Evolutionary conservation across 2,329 filamentous ascomycete species (phyloP).

Genomic region (Blastomyces parvus): DNA sequence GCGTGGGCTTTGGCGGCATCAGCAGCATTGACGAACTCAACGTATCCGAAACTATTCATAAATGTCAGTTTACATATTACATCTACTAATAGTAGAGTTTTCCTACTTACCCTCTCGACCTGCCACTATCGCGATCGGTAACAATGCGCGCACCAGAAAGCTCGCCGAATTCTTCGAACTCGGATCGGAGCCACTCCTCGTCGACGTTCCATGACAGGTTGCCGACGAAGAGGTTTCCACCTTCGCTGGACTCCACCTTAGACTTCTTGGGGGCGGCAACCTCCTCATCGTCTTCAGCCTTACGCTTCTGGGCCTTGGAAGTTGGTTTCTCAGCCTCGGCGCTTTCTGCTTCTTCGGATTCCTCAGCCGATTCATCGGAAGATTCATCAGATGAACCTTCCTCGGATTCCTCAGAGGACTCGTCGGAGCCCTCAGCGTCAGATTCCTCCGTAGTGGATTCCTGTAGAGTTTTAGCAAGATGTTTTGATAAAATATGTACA

Average conservation of each 20-base stretch:
- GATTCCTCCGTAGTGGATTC: slow-evolving; percentile 11
- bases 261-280: slow-evolving; percentile 47
- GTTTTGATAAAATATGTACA: slow-evolving; percentile 13
- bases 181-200: slow-evolving; percentile 67
- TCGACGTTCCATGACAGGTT: slow-evolving; percentile 87
- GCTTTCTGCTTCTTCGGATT: slow-evolving; percentile 20
- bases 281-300: slow-evolving; percentile 38
- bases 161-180: slow-evolving; percentile 72
- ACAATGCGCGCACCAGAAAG: slow-evolving; percentile 68
- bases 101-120: slow-evolving; percentile 63
- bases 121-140: slow-evolving; percentile 68
- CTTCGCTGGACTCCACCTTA: slow-evolving; percentile 46
- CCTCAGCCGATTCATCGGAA: slow-evolving; percentile 25
- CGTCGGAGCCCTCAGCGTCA: neutral
- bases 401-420: neutral
- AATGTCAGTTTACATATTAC: slow-evolving; percentile 19
- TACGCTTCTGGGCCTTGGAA: slow-evolving; percentile 36
- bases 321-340: slow-evolving; percentile 21
- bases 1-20: slow-evolving; percentile 63
- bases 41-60: slow-evolving; percentile 63
- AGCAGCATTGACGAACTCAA: slow-evolving; percentile 65
- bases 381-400: slow-evolving; percentile 21
- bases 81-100: slow-evolving; percentile 5
- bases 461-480: slow-evolving; percentile 1
- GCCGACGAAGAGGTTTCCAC: slow-evolving; percentile 70